Evolutionary conservation across 2,329 filamentous ascomycete genomes (phyloP).

Genomic region (Diplodia intermedia): DNA sequence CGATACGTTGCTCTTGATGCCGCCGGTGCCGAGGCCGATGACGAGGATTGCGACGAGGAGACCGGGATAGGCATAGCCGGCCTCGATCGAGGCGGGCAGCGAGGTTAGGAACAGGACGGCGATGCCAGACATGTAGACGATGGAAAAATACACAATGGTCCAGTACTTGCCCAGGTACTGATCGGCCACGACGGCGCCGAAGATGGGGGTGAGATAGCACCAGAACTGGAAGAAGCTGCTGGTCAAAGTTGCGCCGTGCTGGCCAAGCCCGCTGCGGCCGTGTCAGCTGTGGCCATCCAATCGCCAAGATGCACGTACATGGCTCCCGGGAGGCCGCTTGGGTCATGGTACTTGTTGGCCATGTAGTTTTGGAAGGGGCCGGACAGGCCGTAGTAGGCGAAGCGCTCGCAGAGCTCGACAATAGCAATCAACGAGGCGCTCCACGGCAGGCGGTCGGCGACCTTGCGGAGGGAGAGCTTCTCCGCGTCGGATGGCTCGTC

Average conservation of each 20-base stretch:
- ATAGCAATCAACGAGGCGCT: slow-evolving; percentile 57
- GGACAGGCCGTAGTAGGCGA: slow-evolving; percentile 56
- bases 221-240: slow-evolving; percentile 59
- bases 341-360: slow-evolving; percentile 49
- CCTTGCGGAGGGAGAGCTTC: slow-evolving; percentile 51
- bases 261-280: slow-evolving; percentile 46
- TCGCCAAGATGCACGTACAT: slow-evolving; percentile 34
- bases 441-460: slow-evolving; percentile 56
- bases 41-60: slow-evolving; percentile 71
- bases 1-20: slow-evolving; percentile 80
- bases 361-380: slow-evolving; percentile 61
- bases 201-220: slow-evolving; percentile 56
- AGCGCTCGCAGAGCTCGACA: slow-evolving; percentile 59
- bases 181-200: slow-evolving; percentile 66
- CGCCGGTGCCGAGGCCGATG: slow-evolving; percentile 77
- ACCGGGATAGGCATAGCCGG: slow-evolving; percentile 66
- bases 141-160: slow-evolving; percentile 71
- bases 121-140: slow-evolving; percentile 70
- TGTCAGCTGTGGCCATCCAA: neutral
- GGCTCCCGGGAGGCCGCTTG: slow-evolving; percentile 51
- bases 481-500: slow-evolving; percentile 53
- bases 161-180: slow-evolving; percentile 72
- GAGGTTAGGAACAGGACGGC: slow-evolving; percentile 70
- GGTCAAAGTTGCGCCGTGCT: slow-evolving; percentile 53
- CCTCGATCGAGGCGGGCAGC: slow-evolving; percentile 67